Evolutionary conservation across 1,284 basidiomycete genomes (phyloP).

Genomic region (Ustilago shanxiensis): DNA sequence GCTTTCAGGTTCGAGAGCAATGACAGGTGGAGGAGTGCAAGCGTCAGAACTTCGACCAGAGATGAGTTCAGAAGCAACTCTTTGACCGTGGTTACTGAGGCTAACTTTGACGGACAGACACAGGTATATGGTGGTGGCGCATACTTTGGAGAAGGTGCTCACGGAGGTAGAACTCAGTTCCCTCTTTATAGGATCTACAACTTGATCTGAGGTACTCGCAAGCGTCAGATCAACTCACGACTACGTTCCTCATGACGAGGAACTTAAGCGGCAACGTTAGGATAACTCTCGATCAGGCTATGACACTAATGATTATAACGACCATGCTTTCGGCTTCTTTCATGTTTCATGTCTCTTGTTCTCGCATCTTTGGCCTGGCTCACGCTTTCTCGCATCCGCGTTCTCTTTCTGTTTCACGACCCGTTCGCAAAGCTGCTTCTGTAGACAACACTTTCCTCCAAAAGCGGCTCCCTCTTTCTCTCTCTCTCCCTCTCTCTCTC

Average conservation of each 20-base stretch:
- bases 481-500: too few species aligned
- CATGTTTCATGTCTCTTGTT: background rate
- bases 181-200: constrained; percentile 55
- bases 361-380: background rate
- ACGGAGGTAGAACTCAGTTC: constrained; percentile 56
- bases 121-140: constrained; percentile 64
- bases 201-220: constrained; percentile 5
- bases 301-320: background rate
- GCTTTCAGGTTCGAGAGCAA: constrained; percentile 58
- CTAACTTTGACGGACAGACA: constrained; percentile 54
- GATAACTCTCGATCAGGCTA: too few species aligned
- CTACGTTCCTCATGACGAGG: background rate
- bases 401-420: background rate
- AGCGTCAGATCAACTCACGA: background rate
- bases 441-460: background rate
- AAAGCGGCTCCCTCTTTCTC: background rate
- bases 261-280: background rate
- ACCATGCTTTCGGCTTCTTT: background rate
- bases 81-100: constrained; percentile 62
- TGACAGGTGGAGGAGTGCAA: constrained; percentile 59
- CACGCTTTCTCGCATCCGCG: background rate
- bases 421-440: background rate
- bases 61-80: constrained; percentile 58
- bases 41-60: constrained; percentile 44
- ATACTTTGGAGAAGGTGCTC: constrained; percentile 64